Conservation (phyloP, 192 early-diverging fungal genomes). For the Backusella tuberculispora region DNA sequence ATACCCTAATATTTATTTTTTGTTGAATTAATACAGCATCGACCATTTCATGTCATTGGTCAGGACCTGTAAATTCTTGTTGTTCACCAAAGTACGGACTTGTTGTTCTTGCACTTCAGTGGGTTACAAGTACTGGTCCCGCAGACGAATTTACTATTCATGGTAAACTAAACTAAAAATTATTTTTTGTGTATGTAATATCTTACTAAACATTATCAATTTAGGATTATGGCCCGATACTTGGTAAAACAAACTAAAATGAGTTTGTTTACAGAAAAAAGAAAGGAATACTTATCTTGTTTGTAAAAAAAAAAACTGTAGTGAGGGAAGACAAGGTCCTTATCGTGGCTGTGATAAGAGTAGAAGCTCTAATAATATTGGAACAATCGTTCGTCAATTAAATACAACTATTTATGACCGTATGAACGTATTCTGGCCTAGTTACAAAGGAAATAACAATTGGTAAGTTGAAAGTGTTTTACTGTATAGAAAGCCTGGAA, state of each 20-base stretch:
- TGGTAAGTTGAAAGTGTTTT: conserved; percentile 24
- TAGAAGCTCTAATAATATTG: conserved; percentile 62
- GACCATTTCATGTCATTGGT: conserved; percentile 38
- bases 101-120: conserved; percentile 42
- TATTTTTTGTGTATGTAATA: not conserved
- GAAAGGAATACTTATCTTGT: not conserved
- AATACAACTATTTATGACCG: conserved; percentile 35
- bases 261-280: not conserved
- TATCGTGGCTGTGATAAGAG: conserved; percentile 64
- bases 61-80: conserved; percentile 32
- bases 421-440: conserved; percentile 50
- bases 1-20: not conserved
- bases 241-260: conserved; percentile 32
- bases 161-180: conserved; percentile 21
- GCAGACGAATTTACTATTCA: conserved; percentile 46
- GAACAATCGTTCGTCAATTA: conserved; percentile 45
- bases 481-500: not conserved
- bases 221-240: conserved; percentile 44
- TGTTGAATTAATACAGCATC: conserved; percentile 11
- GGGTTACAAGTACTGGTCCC: conserved; percentile 40
- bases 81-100: conserved; percentile 41
- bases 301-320: conserved; percentile 21
- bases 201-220: not conserved
- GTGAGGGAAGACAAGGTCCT: conserved; percentile 45
- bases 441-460: conserved; percentile 76